Evolutionary conservation across 768 basidiomycete species (phyloP).

Genomic region (Mycena chlorophos): DNA sequence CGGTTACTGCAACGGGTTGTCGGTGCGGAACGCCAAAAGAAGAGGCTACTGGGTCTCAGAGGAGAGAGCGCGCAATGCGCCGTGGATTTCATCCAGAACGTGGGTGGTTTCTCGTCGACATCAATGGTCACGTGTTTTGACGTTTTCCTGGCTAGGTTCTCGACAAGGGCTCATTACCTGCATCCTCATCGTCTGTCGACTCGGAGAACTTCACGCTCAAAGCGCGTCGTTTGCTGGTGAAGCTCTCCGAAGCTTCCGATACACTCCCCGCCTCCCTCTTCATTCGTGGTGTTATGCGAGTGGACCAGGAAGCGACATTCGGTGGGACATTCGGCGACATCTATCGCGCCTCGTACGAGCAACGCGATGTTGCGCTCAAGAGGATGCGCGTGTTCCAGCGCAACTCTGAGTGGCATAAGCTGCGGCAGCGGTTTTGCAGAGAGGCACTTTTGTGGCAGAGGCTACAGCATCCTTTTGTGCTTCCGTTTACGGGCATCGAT

Average conservation of each 20-base stretch:
- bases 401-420: constrained; percentile 17
- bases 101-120: neutral
- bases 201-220: constrained; percentile 18
- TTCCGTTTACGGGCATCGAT: constrained; percentile 41
- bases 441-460: constrained; percentile 36
- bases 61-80: constrained; percentile 22
- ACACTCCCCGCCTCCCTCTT: constrained; percentile 27
- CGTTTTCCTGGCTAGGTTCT: constrained; percentile 11
- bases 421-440: constrained; percentile 28
- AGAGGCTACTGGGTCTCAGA: constrained; percentile 17
- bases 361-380: constrained; percentile 29
- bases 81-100: constrained; percentile 24
- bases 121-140: neutral
- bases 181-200: neutral
- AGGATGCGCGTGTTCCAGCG: constrained; percentile 28
- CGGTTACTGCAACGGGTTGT: constrained; percentile 9
- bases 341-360: constrained; percentile 24
- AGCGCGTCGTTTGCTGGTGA: constrained; percentile 27
- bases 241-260: constrained; percentile 25
- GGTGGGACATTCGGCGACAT: constrained; percentile 34
- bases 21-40: constrained; percentile 11
- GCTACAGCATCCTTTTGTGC: constrained; percentile 31
- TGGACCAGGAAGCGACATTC: constrained; percentile 25
- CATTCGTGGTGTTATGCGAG: constrained; percentile 24
- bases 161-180: constrained; percentile 15